phyloP scores from a whole-genome alignment of 495 filamentous ascomycete genomes.

The Neurospora sp. region DNA sequence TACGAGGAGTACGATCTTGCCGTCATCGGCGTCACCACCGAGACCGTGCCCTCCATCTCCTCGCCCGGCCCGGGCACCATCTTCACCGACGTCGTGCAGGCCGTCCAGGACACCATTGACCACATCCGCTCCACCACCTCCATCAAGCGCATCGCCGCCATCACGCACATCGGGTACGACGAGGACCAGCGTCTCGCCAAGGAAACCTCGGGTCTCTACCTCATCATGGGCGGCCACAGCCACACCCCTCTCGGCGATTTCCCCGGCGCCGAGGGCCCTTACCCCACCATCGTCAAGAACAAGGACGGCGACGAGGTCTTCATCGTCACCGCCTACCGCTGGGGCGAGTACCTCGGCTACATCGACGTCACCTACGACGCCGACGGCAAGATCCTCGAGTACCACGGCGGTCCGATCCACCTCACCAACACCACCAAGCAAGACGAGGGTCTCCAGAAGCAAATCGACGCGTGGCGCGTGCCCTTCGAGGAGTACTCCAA shows the following conservation, averaged over 20 bases:
- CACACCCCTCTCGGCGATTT: constrained; percentile 48
- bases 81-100: constrained; percentile 38
- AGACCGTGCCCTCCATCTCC: constrained; percentile 41
- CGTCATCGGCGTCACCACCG: constrained; percentile 48
- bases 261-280: constrained; percentile 37
- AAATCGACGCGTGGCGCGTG: constrained; percentile 40
- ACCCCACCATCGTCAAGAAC: constrained; percentile 47
- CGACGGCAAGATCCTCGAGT: constrained; percentile 41
- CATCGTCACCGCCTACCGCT: constrained; percentile 48
- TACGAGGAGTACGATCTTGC: constrained; percentile 44
- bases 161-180: constrained; percentile 52
- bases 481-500: constrained; percentile 42
- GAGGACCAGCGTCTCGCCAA: constrained; percentile 44
- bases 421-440: constrained; percentile 43
- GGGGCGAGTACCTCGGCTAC: constrained; percentile 51
- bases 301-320: constrained; percentile 50
- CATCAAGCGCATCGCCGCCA: constrained; percentile 44
- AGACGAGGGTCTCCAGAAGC: constrained; percentile 38
- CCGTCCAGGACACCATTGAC: constrained; percentile 44
- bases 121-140: constrained; percentile 36
- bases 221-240: constrained; percentile 51
- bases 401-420: constrained; percentile 47
- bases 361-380: constrained; percentile 46
- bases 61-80: constrained; percentile 38
- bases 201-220: constrained; percentile 38